phyloP scores from a whole-genome alignment of 2,329 filamentous ascomycete genomes.

The Colletotrichum sp. region DNA sequence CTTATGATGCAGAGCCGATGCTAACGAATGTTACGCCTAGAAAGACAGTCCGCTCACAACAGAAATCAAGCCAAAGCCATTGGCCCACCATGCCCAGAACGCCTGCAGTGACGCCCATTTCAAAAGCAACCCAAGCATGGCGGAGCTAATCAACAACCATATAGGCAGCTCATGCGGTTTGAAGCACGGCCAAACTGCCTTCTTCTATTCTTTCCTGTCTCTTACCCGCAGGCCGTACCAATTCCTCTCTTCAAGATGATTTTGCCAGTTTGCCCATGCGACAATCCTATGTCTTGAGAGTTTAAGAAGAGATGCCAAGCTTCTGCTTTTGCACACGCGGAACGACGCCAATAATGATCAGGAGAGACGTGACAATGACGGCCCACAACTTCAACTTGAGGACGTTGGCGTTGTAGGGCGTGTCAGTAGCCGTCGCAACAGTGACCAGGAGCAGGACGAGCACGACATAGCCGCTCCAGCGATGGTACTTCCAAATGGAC shows the following conservation, averaged over 20 bases:
- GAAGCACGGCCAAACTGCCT: not conserved
- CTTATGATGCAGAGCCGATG: not conserved
- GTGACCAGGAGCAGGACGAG: slow-evolving; percentile 76
- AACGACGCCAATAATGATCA: slow-evolving; percentile 75
- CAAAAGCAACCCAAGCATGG: not conserved
- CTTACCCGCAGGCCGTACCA: not conserved
- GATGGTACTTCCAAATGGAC: slow-evolving; percentile 88
- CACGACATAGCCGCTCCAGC: slow-evolving; percentile 76
- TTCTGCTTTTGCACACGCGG: slow-evolving; percentile 85
- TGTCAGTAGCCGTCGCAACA: slow-evolving; percentile 76
- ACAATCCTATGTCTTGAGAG: not conserved
- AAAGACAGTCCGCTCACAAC: not conserved
- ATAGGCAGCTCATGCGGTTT: not conserved
- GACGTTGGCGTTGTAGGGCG: slow-evolving; percentile 72
- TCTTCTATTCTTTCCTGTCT: not conserved
- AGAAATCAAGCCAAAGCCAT: not conserved
- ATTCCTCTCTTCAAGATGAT: not conserved
- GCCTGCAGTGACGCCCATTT: not conserved
- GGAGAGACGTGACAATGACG: slow-evolving; percentile 65
- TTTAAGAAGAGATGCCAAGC: slow-evolving; percentile 56
- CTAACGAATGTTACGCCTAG: not conserved
- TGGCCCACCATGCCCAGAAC: not conserved
- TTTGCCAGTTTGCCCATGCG: not conserved
- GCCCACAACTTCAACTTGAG: slow-evolving; percentile 80
- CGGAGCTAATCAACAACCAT: not conserved